Base-by-base conservation (phyloP, 805 yeast genomes). In the Myxozyma neotropica region DNA sequence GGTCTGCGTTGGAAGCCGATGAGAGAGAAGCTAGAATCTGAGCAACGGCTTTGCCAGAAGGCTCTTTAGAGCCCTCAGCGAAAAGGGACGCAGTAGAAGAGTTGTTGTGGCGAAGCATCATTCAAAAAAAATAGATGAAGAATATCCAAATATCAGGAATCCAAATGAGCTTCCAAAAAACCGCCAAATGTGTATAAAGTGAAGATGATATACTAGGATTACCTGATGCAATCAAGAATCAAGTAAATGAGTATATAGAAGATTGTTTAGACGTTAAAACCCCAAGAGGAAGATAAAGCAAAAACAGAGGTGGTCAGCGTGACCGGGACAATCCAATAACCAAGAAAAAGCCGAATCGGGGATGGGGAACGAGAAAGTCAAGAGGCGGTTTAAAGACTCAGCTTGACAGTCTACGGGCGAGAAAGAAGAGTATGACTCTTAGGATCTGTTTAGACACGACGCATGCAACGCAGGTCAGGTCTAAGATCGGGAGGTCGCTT, bases 241-340 rank as follows among this genome's bases (percentile, higher is more conserved):
- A 29, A 29, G 33, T 29, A 29, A 29, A 29, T 29, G 33, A 6
- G 6, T 7, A 10, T 29, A 29, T 29, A 29, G 10, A 7, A 29
- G 33, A 29, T 10, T 29, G 33, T 29, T 29, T 29, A 29, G 33
- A 10, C 33, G 33, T 29, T 29, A 7, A 29, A 10, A 29, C 33
- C 33, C 33, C 33, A 10, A 6, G 10, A 10, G 33, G 33, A 29
- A 29, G 33, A 29, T 4, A 8, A 17, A 50, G 54, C 17, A 23
- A 21, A 48, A 48, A 27, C 21, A 31, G 27, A 21, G 24, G 43
- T 44, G 57, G 65, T 58, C 65, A 33, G 59, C 29, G 65, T 57
- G 65, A 58, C 65, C 65, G 42, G 65, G 39, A 53, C 65, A 47
- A 51, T 36, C 58, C 63, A 42, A 40, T 38, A 42, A 24, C n/a